Base-by-base conservation (phyloP, 1,284 basidiomycete genomes). In the Hemileccinum hortonii region DNA sequence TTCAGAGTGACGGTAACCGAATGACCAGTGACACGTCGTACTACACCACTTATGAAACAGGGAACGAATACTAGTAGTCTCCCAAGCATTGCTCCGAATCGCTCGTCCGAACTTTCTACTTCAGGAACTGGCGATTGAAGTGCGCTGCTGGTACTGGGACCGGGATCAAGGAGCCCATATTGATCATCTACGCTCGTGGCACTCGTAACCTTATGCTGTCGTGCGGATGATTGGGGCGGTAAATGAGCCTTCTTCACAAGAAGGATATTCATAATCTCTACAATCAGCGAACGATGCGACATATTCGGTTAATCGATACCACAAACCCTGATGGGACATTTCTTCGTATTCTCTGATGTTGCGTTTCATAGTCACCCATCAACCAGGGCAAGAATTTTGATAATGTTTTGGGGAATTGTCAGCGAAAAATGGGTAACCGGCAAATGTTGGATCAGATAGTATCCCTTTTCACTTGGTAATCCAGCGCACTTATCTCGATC, bases 361-460 rank as follows among this genome's bases (percentile, higher is more conserved):
- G 49, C 79, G 75, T 62, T 90, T 91, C 81, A 92, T 80, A 2
- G 84, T 85, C 35, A 82, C 65, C 88, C 88, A 92, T 44, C 88
- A n/a, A 81, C 44, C 79, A 86, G 64, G 86, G 86, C 18, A 82
- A 81, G 61, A 78, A 85, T 59, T 69, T 81, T 44, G 88, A 91
- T 52, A 83, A 81, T 52, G 90, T 90, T 91, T 68, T 92, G 90
- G 90, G 80, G 83, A 14, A 76, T 77, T 50, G 86, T 93, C 39
- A 86, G 84, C 57, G 77, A 83, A 44, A 78, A 47, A 92, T 93
- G 89, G 86, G 83, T 38, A 82, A 83, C 21, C 82, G 69, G 49
- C 79, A 91, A 94, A 66, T 92, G 90, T 71, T 76, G 91, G 48
- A 88, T 87, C 42, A 93, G 90, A 87, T 87, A n/a, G 37, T 24